A percentile compares a stretch with the other conserved stretches of the same genome.
Evolutionary conservation across 169 alveolate species (phyloP).

Genomic region (Pseudocohnilembus persalinus): DNA sequence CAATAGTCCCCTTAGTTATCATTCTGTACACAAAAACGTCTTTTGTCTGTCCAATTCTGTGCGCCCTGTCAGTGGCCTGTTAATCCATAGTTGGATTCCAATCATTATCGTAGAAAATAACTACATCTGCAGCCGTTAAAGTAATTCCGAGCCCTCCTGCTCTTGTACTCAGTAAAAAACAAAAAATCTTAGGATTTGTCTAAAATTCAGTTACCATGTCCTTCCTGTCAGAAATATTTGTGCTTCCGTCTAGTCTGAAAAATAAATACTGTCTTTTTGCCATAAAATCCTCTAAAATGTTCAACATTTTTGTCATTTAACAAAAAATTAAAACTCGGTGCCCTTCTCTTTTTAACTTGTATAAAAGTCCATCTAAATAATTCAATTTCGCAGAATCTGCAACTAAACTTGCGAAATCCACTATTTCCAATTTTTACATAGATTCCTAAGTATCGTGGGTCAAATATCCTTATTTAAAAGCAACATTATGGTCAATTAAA

Average conservation of each 20-base stretch:
- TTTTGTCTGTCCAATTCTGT: conserved; percentile 97
- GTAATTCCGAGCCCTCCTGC: conserved; percentile 96
- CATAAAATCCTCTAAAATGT: conserved; percentile 81
- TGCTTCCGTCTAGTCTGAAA: conserved; percentile 85
- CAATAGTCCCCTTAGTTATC: conserved; percentile 97
- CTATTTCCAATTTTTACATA: conserved; percentile 51
- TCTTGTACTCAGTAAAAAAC: conserved; percentile 88
- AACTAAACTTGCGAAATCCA: conserved; percentile 69
- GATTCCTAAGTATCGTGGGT: conserved; percentile 1
- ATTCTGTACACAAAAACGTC: conserved; percentile 96
- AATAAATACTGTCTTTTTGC: conserved; percentile 68
- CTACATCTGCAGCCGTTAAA: conserved; percentile 98
- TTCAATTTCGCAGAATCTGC: conserved; percentile 80
- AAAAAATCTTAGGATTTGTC: conserved; percentile 77
- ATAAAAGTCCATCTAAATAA: conserved; percentile 45
- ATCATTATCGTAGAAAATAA: conserved; percentile 98
- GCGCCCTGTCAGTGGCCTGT: conserved; percentile 99
- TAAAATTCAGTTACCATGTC: conserved; percentile 86
- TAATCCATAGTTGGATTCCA: conserved; percentile 97
- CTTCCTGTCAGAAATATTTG: conserved; percentile 76
- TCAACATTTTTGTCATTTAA: conserved; percentile 86
- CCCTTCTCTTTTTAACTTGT: conserved; percentile 54
- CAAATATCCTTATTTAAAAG: background rate
- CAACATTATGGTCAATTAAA: too few relatives aligned
- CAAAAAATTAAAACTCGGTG: conserved; percentile 80